Evolutionary conservation across 75 land plant species (phyloP), one percentile per base, ranked within the genome.

Genomic region (Sequoia sempervirens): DNA sequence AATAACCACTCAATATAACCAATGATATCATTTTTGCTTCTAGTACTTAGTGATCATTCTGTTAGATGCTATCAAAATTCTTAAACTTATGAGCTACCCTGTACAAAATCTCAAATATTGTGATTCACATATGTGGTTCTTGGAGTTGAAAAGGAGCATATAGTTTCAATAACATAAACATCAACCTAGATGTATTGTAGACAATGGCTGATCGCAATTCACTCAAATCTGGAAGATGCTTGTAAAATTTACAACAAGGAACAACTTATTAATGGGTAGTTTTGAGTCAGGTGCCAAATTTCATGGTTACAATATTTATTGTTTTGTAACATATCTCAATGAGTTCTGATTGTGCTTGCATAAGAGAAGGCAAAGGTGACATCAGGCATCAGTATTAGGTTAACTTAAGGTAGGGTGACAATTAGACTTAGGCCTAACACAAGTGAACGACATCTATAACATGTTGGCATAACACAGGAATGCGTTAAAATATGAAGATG

Each of bases 21-120:
- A n/a, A n/a, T n/a, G n/a, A n/a, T n/a, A n/a, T n/a, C n/a, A n/a
- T n/a, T n/a, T n/a, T n/a, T n/a, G n/a, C n/a, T n/a, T n/a, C n/a
- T n/a, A n/a, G n/a, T n/a, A n/a, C n/a, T n/a, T n/a, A n/a, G n/a
- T n/a, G n/a, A n/a, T n/a, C n/a, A n/a, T n/a, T n/a, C n/a, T n/a
- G n/a, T n/a, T n/a, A n/a, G n/a, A 68, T n/a, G 70, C 70, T 68
- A 68, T 28, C 32, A n/a, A n/a, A 68, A 68, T 68, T 68, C 70
- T 28, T 2, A 7, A n/a, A 68, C 32, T 28, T 30, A 68, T 30
- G 70, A 68, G 70, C 12, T 68, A 68, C 28, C 32, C 34, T 28
- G 70, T 28, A 28, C 70, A 68, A 68, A 28, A 68, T n/a, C 70
- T 28, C 12, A 10, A 28, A 68, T 32, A 68, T 68, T 4, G 70